Evolutionary conservation across 768 basidiomycete species (phyloP), one percentile per base, ranked within the genome.

Genomic region (Cyclocybe aegerita): DNA sequence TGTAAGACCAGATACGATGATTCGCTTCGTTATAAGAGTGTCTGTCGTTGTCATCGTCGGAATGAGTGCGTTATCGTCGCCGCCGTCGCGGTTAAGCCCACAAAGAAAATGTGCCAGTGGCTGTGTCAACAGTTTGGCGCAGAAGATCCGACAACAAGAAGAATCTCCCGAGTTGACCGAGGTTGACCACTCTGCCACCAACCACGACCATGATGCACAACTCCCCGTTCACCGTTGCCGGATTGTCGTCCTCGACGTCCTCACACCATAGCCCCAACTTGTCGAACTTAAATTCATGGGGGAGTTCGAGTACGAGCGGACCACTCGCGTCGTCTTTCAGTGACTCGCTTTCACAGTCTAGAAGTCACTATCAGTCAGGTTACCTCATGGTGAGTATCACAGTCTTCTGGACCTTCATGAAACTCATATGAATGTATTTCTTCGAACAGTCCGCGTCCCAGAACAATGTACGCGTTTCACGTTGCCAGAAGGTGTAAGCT

Each of bases 301-400:
- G 75, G 7, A 74, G 69, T 34, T 65, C 76, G 0, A 78, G 75
- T 55, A 70, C 80, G 16, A 59, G 69, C 34, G 63, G 70, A 16
- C 64, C 74, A 8, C 71, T 83, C 14, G 67, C 75, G 3, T 65
- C 75, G n/a, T 76, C 82, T 16, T 76, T 87, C 50, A 75, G 76
- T n/a, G 87, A 89, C 56, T 76, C 81, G 10, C 75, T 90, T 45
- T 78, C 83, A 7, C 86, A 88, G 65, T 83, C 86, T 3, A 76
- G 87, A 56, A 81, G 84, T 48, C 86, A 87, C 58, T 91, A 91
- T 64, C 89, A 90, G 60, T 76, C 86, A 33, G 89, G 89, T 3
- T 92, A 90, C 65, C 74, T 92, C 46, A 80, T 92, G 84, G 89
- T 90, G 42, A 50, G 23, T 23, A 23, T 23, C 23, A 23, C 23